A percentile compares a stretch with the other conserved stretches of the same genome.
phyloP scores from a whole-genome alignment of 768 basidiomycete species.

The Tulasnella calospora region DNA sequence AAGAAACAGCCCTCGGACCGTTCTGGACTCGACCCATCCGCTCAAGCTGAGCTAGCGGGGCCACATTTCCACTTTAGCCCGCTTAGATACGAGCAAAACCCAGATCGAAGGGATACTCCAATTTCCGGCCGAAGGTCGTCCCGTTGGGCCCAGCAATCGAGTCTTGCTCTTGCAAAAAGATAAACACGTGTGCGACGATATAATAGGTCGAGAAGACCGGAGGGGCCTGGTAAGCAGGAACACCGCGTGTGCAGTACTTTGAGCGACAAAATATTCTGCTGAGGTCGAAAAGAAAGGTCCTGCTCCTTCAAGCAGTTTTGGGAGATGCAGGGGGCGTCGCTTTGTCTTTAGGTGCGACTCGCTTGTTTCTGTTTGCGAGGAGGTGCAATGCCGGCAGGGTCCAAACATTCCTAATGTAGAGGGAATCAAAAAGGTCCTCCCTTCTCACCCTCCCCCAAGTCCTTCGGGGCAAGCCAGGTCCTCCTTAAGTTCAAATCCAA shows the following conservation, averaged over 20 bases:
- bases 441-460: background rate
- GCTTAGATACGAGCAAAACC: background rate
- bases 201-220: background rate
- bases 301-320: background rate
- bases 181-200: background rate
- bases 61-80: background rate
- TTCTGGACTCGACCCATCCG: background rate
- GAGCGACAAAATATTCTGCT: background rate
- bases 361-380: background rate
- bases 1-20: too few species aligned
- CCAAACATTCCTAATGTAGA: too few species aligned
- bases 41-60: background rate
- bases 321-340: background rate
- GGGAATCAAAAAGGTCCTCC: background rate
- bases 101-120: background rate
- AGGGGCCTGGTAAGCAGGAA: background rate
- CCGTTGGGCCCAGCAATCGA: background rate
- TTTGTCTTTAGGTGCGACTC: background rate
- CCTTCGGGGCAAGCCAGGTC: background rate
- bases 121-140: background rate
- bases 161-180: background rate
- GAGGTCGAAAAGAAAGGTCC: background rate
- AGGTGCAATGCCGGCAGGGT: background rate
- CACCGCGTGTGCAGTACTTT: background rate
- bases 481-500: background rate